Evolutionary conservation across 352 stramenopile genomes (phyloP).

Genomic region (Phytophthora macrochlamydospora): DNA sequence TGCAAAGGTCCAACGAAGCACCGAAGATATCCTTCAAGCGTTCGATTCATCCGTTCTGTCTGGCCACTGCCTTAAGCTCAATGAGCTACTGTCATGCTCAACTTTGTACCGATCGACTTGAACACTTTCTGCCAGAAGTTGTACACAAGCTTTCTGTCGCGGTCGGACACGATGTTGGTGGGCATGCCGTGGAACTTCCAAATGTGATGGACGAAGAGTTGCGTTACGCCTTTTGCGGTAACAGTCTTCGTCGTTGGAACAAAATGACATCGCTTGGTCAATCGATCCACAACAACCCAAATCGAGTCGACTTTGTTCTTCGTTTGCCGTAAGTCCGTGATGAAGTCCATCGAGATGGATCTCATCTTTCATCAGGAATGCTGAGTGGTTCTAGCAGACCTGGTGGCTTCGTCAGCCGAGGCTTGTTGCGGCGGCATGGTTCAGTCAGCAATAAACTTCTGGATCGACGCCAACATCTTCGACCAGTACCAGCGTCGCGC

Average conservation of each 20-base stretch:
- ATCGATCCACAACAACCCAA: conserved; percentile 18
- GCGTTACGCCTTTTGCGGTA: conserved; percentile 6
- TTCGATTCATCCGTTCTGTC: conserved; percentile 18
- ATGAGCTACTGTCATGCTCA: conserved; percentile 12
- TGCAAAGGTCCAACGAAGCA: conserved; percentile 16
- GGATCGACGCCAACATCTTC: background rate
- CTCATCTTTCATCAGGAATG: conserved; percentile 10
- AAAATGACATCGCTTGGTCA: conserved; percentile 17
- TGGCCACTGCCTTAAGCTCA: conserved; percentile 11
- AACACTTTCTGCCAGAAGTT: conserved; percentile 10
- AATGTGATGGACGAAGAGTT: conserved; percentile 18
- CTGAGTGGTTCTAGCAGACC: background rate
- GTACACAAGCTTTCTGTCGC: conserved; percentile 16
- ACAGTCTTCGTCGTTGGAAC: conserved; percentile 3
- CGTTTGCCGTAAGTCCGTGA: conserved; percentile 1
- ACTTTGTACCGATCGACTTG: conserved; percentile 9
- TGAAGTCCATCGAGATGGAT: conserved; percentile 19
- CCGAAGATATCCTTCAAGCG: conserved; percentile 10
- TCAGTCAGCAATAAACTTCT: background rate
- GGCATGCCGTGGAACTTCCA: conserved; percentile 10
- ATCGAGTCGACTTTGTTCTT: conserved; percentile 9
- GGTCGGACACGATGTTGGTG: conserved; percentile 18
- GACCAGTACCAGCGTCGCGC: background rate
- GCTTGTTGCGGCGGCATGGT: conserved; percentile 1
- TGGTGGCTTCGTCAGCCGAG: conserved; percentile 2